phyloP scores from a whole-genome alignment of 1,284 basidiomycete genomes.

The Amylostereum chailletii region DNA sequence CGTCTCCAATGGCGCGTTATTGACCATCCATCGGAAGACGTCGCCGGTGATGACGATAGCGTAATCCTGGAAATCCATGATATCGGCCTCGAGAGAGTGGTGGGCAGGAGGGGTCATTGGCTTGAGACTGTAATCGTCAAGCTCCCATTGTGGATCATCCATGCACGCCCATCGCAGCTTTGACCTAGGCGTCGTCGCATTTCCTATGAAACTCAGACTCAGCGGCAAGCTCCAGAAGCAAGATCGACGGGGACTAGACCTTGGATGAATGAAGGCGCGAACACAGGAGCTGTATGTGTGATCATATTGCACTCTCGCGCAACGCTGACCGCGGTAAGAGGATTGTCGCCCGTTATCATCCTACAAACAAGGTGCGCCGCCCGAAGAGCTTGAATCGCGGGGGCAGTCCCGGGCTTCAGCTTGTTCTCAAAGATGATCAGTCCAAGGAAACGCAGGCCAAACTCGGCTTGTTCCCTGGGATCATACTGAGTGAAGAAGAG shows the following conservation, averaged over 20 bases:
- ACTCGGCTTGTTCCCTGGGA: slow-evolving; percentile 87
- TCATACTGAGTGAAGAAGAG: slow-evolving; percentile 1
- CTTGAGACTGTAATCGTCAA: slow-evolving; percentile 86
- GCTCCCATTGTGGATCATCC: slow-evolving; percentile 80
- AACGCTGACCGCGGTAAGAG: slow-evolving; percentile 94
- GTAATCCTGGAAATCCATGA: slow-evolving; percentile 79
- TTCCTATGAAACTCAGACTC: slow-evolving; percentile 34
- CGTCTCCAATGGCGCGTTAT: slow-evolving; percentile 89
- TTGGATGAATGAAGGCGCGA: slow-evolving; percentile 73
- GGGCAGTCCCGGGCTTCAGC: slow-evolving; percentile 88
- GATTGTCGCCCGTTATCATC: slow-evolving; percentile 99
- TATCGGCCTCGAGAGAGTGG: slow-evolving; percentile 58
- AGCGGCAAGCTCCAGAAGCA: background rate
- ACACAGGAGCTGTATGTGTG: slow-evolving; percentile 87
- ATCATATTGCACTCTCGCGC: slow-evolving; percentile 92
- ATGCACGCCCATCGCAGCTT: slow-evolving; percentile 88
- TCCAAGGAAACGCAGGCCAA: slow-evolving; percentile 85
- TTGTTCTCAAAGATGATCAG: slow-evolving; percentile 99
- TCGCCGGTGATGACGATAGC: slow-evolving; percentile 94
- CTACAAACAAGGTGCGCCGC: slow-evolving; percentile 88
- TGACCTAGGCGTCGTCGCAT: slow-evolving; percentile 51
- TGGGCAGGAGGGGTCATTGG: slow-evolving; percentile 62
- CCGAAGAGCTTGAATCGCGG: slow-evolving; percentile 86
- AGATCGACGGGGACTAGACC: slow-evolving; percentile 32
- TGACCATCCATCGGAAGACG: slow-evolving; percentile 98